A percentile compares a stretch with the other conserved stretches of the same genome.
Evolutionary conservation across 1,284 basidiomycete genomes (phyloP).

Genomic region (Ceratobasidium sp.): DNA sequence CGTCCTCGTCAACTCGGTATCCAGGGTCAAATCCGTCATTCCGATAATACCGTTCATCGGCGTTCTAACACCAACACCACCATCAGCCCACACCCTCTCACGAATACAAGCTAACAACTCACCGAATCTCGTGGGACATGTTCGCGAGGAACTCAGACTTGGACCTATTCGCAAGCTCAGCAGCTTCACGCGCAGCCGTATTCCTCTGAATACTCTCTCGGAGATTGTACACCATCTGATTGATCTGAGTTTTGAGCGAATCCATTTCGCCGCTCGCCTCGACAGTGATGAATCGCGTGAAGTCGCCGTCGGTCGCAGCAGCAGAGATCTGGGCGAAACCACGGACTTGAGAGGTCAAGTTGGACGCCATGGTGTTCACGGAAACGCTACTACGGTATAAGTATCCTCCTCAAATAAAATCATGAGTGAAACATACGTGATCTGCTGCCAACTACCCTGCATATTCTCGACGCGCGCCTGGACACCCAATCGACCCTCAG

Average conservation of each 20-base stretch:
- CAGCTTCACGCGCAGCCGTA: conserved; percentile 96
- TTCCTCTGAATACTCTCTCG: conserved; percentile 99
- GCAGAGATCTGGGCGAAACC: conserved; percentile 99
- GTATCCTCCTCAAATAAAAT: conserved; percentile 50
- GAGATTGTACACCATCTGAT: conserved; percentile 99
- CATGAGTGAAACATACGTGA: conserved; percentile 79
- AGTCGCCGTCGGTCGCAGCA: conserved; percentile 99
- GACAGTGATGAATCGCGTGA: conserved; percentile 98
- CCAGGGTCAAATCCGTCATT: conserved; percentile 98
- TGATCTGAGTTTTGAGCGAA: conserved; percentile 98
- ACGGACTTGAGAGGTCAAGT: conserved; percentile 98
- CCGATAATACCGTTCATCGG: conserved; percentile 99
- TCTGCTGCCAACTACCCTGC: conserved; percentile 98
- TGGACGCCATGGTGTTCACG: conserved; percentile 96
- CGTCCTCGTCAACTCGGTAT: conserved; percentile 88
- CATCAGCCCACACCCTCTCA: neutral
- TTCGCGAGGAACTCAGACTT: conserved; percentile 99
- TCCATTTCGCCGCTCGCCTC: conserved; percentile 99
- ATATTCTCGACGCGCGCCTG: conserved; percentile 98
- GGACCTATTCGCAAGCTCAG: conserved; percentile 94
- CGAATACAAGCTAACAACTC: conserved; percentile 54
- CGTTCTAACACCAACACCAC: conserved; percentile 68
- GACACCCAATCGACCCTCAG: conserved; percentile 96
- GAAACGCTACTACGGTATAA: conserved; percentile 68
- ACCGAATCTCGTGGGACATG: conserved; percentile 97